phyloP scores from a whole-genome alignment of 1,139 yeast species.

The Meyerozyma athensensis region DNA sequence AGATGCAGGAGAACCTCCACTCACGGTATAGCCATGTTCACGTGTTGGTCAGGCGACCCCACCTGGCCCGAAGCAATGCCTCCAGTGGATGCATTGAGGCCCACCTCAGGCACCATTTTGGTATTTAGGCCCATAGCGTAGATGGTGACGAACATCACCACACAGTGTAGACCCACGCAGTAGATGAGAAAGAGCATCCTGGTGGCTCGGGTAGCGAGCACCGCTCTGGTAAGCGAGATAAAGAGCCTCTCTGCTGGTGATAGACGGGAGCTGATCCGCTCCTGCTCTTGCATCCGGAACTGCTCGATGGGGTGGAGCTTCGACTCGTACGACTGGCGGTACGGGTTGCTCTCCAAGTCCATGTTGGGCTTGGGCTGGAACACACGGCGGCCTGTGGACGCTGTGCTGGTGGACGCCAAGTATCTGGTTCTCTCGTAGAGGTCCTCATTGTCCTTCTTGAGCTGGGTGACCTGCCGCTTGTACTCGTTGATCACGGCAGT shows the following conservation, averaged over 20 bases:
- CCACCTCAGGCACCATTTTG: conserved; percentile 46
- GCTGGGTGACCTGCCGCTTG: conserved; percentile 55
- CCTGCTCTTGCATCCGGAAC: conserved; percentile 74
- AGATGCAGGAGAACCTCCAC: background rate
- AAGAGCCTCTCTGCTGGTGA: conserved; percentile 80
- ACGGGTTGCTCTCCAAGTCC: conserved; percentile 55
- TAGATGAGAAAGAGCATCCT: conserved; percentile 71
- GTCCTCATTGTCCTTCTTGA: conserved; percentile 72
- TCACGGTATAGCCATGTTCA: background rate
- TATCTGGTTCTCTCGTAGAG: conserved; percentile 80
- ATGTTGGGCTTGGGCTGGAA: conserved; percentile 34
- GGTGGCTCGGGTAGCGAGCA: conserved; percentile 68
- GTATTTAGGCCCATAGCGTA: conserved; percentile 51
- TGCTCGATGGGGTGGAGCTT: conserved; percentile 81
- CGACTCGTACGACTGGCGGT: conserved; percentile 66
- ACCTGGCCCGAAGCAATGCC: conserved; percentile 24
- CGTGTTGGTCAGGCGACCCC: conserved; percentile 11
- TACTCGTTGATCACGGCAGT: conserved; percentile 52
- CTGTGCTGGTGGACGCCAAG: conserved; percentile 45
- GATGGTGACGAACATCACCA: conserved; percentile 64
- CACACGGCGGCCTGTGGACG: conserved; percentile 16
- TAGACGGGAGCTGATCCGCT: conserved; percentile 65
- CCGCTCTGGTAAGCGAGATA: conserved; percentile 65
- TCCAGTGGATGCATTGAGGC: conserved; percentile 44
- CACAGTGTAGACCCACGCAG: conserved; percentile 68